These are phyloP conservation scores for Solanum bukasovii DNA, from an alignment of 257 asterid genomes.

Conservation along the genomic window DNA sequence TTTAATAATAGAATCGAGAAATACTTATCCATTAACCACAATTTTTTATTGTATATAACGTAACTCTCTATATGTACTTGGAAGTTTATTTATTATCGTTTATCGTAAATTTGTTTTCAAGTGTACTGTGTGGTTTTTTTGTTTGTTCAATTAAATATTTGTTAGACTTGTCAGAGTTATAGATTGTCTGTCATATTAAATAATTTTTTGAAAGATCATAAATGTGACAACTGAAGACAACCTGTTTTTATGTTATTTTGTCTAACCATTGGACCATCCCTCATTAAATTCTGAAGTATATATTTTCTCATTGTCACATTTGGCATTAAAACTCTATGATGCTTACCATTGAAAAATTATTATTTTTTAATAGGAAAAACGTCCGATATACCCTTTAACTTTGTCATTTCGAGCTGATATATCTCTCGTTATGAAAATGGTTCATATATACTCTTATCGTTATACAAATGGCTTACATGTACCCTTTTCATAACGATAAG, in stretches of 20 bases:
- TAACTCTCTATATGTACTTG: neutral
- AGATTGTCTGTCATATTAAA: neutral
- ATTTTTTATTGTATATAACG: neutral
- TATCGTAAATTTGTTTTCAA: neutral
- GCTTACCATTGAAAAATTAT: neutral
- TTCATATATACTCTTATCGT: too few species aligned
- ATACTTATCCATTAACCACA: neutral
- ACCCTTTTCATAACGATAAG: neutral
- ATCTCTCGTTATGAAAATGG: too few species aligned
- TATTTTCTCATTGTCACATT: neutral
- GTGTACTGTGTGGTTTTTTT: neutral
- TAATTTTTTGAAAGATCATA: neutral
- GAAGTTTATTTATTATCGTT: neutral
- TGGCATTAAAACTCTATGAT: neutral
- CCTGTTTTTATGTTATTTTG: neutral
- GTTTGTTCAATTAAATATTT: neutral
- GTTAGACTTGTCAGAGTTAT: neutral
- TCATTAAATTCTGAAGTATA: neutral
- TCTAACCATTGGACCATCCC: neutral
- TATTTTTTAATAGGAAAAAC: neutral
- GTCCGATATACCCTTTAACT: too few species aligned
- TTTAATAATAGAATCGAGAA: neutral
- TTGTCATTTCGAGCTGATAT: neutral
- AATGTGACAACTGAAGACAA: neutral
- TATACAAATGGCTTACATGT: too few species aligned